Percentiles rank a stretch among this genome's conserved stretches.
Evolutionary conservation across 352 stramenopile genomes (phyloP).

Genomic region (Salisapilia sapeloensis): DNA sequence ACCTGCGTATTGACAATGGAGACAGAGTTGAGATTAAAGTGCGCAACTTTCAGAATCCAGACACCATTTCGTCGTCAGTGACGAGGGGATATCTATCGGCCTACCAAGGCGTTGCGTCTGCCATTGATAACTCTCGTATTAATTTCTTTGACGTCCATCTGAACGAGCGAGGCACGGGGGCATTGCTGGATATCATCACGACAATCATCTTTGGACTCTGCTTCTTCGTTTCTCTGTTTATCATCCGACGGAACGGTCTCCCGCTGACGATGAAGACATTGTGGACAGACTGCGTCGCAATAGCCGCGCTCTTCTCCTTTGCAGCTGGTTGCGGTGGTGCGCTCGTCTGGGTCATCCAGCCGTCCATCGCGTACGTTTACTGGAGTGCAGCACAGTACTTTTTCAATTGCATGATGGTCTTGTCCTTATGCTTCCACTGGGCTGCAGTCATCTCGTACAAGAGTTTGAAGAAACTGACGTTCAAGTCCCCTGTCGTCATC

Average conservation of each 20-base stretch:
- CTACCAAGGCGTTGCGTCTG: conserved; percentile 30
- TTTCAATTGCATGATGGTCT: conserved; percentile 77
- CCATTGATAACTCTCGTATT: conserved; percentile 32
- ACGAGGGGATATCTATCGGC: conserved; percentile 55
- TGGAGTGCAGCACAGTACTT: conserved; percentile 79
- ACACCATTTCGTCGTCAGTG: conserved; percentile 36
- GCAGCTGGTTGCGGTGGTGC: conserved; percentile 57
- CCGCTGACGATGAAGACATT: conserved; percentile 65
- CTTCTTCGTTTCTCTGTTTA: conserved; percentile 68
- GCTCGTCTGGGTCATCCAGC: conserved; percentile 70
- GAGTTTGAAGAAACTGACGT: conserved; percentile 75
- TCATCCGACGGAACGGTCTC: conserved; percentile 72
- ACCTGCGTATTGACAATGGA: conserved; percentile 53
- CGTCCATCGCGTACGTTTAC: conserved; percentile 71
- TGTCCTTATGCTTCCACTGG: conserved; percentile 81
- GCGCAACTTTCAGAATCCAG: conserved; percentile 36
- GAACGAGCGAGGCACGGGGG: conserved; percentile 31
- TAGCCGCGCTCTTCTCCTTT: conserved; percentile 68
- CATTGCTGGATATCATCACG: conserved; percentile 46
- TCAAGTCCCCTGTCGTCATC: conserved; percentile 63
- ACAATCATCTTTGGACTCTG: conserved; percentile 55
- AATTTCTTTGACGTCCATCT: conserved; percentile 12
- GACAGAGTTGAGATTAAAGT: conserved; percentile 47
- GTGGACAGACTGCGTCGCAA: conserved; percentile 78
- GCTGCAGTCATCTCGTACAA: conserved; percentile 41